Evolutionary conservation across 2,329 filamentous ascomycete species (phyloP), one percentile per base, ranked within the genome.

Genomic region (Colletotrichum tabaci): DNA sequence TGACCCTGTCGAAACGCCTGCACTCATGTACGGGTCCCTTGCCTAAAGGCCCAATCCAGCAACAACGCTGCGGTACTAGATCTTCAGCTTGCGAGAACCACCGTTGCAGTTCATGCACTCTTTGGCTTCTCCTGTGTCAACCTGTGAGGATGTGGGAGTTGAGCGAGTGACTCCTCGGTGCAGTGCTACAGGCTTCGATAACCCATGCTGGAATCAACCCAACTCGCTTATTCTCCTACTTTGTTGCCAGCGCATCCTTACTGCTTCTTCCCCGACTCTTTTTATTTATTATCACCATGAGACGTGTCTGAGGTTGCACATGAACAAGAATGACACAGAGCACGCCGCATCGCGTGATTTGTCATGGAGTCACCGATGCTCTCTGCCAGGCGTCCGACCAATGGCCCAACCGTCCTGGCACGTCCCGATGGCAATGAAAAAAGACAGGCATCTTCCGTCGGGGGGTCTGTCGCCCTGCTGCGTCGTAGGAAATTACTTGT

Each of bases 231-330:
- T 10, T 38, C 30, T 35, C 44, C 55, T 47, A 52, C 61, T 60
- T 58, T n/a, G 30, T 40, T 44, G 62, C 62, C 56, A 71, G 16
- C 67, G 16, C 62, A 71, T 67, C 63, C 50, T 50, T 57, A 67
- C 67, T 57, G 67, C 67, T 64, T 71, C 67, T 61, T 67, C 42
- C 40, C 16, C 30, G 21, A 35, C 23, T 47, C 18, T 50, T 38
- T 66, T 35, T 44, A 53, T 56, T 66, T 60, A 23, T 46, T 23
- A 40, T 52, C 63, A 30, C 49, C n/a, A 47, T 35, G 58, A 52
- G 38, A 52, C 61, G 50, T 52, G 40, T 55, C 42, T 49, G 40
- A 46, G 56, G 35, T 40, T 13, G 30, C 13, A 61, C 46, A 44
- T 10, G 35, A 30, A 30, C 38, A 38, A 61, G 38, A 53, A 52